A percentile compares a stretch with the other conserved stretches of the same genome.
These are phyloP conservation scores for Thymus quinquecostatus DNA, from an alignment of 257 asterid genomes.

Conservation along the genomic window DNA sequence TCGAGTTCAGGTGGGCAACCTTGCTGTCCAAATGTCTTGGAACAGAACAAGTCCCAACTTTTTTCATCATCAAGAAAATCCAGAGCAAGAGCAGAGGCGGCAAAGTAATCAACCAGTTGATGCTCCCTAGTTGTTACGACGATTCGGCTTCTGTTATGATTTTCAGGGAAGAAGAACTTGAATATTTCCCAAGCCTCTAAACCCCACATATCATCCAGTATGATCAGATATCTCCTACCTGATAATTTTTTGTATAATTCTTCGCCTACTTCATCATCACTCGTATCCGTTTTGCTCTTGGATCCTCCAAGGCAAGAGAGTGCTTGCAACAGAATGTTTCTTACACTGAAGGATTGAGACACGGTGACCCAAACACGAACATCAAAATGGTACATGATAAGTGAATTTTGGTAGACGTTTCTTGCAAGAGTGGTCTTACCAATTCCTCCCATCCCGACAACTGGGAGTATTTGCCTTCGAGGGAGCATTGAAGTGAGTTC, in stretches of 20 bases:
- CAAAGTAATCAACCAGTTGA: neutral
- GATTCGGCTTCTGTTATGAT: slow-evolving; percentile 14
- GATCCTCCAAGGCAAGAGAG: neutral
- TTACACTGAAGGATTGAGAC: neutral
- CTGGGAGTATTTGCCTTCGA: neutral
- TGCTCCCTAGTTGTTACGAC: slow-evolving; percentile 16
- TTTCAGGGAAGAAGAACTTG: neutral
- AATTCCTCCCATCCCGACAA: neutral
- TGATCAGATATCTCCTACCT: neutral
- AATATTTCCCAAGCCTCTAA: neutral
- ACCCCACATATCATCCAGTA: slow-evolving; percentile 7
- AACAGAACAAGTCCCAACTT: slow-evolving; percentile 18
- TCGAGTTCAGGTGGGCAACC: slow-evolving; percentile 16
- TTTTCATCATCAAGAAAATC: neutral
- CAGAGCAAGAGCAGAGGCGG: neutral
- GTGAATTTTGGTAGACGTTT: neutral
- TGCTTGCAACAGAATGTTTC: neutral
- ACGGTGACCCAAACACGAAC: neutral
- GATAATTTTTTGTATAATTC: neutral
- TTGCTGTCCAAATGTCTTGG: neutral
- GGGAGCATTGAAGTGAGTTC: neutral
- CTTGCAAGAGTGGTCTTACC: neutral
- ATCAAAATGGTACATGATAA: neutral
- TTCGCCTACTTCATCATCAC: neutral
- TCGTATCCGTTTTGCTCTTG: neutral